Evolutionary conservation across 495 filamentous ascomycete genomes (phyloP), one percentile per base, ranked within the genome.

Genomic region (Symbiotaphrina buchneri): DNA sequence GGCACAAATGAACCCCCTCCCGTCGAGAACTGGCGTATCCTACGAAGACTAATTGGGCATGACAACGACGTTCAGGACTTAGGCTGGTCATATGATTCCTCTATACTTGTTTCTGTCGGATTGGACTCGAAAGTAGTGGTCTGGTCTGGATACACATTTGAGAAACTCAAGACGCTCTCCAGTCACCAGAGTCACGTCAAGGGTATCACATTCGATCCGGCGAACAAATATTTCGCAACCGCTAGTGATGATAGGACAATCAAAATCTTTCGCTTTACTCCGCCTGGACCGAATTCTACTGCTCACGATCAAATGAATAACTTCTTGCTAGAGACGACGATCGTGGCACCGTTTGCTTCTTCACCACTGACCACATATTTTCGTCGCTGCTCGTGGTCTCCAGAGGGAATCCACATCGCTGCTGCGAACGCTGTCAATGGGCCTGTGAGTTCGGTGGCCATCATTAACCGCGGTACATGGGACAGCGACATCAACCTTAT

Each of bases 1-100:
- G 83, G 84, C 26, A 72, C 79, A 13, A 90, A 90, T 44, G 90
- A 95, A 42, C 66, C 79, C 18, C 82, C 84, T 1, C 81, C 85
- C 0, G 76, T 85, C 15, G 87, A 99, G 54, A 92, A 90, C 43
- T 99, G 87, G 87, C 79, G 87, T 46, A 90, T 90, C 20, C 68
- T 80, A 35, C 74, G 80, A 36, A 74, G 87, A 39, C 57, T 99
- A 30, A 85, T 91, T 28, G 90, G 90, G 6, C 87, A 99, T 45
- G 87, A 99, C 31, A 95, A 95, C 51, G 87, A 99, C 55, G 82
- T 99, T 22, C 87, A 95, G 51, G 90, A 99, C 60, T 58, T 95
- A 33, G 87, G 80, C 19, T 99, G 87, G 87, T 91, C 87, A 21
- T 74, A 75, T 43, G 87, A 99, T 56, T 87, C 82, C 17, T 92